Evolutionary conservation across 2,329 filamentous ascomycete genomes (phyloP).

Genomic region (Paecilomyces fulvus): DNA sequence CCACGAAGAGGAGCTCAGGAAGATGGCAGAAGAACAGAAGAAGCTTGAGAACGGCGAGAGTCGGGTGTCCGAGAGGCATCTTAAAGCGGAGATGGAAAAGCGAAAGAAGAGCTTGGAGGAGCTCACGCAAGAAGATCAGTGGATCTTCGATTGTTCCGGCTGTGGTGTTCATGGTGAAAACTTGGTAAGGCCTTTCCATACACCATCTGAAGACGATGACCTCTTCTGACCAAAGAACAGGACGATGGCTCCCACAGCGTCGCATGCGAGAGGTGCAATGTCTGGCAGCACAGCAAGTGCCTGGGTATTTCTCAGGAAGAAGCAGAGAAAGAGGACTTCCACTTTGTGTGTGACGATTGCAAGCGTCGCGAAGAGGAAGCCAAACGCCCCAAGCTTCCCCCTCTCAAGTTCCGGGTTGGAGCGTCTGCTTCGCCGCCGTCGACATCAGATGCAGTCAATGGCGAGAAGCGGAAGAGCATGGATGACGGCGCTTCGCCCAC

Average conservation of each 20-base stretch:
- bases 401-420: constrained; percentile 50
- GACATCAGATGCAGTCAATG: constrained; percentile 9
- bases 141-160: constrained; percentile 85
- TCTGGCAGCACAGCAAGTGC: constrained; percentile 96
- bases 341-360: constrained; percentile 76
- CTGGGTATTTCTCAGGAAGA: constrained; percentile 69
- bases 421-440: constrained; percentile 41
- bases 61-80: constrained; percentile 67
- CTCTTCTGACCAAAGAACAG: constrained; percentile 26
- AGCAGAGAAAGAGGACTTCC: constrained; percentile 77
- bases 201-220: background rate
- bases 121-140: constrained; percentile 69
- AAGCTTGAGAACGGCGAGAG: constrained; percentile 47
- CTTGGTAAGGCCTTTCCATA: constrained; percentile 36
- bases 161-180: constrained; percentile 88
- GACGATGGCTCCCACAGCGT: constrained; percentile 93
- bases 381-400: constrained; percentile 53
- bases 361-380: constrained; percentile 57
- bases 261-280: constrained; percentile 84
- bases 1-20: constrained; percentile 74
- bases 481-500: constrained; percentile 13
- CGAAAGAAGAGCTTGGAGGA: constrained; percentile 68
- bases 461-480: constrained; percentile 13
- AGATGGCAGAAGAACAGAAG: constrained; percentile 67
- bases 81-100: constrained; percentile 74